A percentile compares a stretch with the other conserved stretches of the same genome.
Evolutionary conservation across 2,329 filamentous ascomycete genomes (phyloP).

Genomic region (Colletotrichum sp.): DNA sequence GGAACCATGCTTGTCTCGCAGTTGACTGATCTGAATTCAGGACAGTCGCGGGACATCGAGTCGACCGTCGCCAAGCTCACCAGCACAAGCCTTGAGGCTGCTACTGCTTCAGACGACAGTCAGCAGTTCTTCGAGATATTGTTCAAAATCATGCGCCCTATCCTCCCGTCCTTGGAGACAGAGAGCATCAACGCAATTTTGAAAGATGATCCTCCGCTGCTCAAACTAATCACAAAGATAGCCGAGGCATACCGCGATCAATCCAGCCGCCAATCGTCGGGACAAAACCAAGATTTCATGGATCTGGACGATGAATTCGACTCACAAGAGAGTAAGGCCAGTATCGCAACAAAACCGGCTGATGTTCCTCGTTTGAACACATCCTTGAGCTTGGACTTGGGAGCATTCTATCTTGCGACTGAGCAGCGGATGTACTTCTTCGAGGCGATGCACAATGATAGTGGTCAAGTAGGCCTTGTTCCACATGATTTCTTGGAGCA

Average conservation of each 20-base stretch:
- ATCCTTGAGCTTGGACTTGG: constrained; percentile 43
- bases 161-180: constrained; percentile 49
- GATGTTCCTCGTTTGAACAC: constrained; percentile 53
- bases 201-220: constrained; percentile 42
- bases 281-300: constrained; percentile 59
- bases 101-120: constrained; percentile 50
- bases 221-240: constrained; percentile 47
- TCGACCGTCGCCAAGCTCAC: constrained; percentile 43
- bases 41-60: constrained; percentile 55
- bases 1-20: constrained; percentile 52
- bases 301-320: constrained; percentile 71
- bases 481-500: constrained; percentile 55
- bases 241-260: constrained; percentile 37
- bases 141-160: constrained; percentile 47
- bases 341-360: constrained; percentile 36
- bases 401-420: constrained; percentile 54
- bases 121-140: constrained; percentile 49
- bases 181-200: constrained; percentile 41
- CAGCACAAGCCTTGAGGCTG: constrained; percentile 43
- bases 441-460: constrained; percentile 44
- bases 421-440: constrained; percentile 51
- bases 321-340: constrained; percentile 59
- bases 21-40: constrained; percentile 50
- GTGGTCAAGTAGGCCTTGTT: constrained; percentile 51
- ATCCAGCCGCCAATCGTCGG: constrained; percentile 33